phyloP scores from a whole-genome alignment of 2,329 filamentous ascomycete genomes.

The Ceratocystis destructans region DNA sequence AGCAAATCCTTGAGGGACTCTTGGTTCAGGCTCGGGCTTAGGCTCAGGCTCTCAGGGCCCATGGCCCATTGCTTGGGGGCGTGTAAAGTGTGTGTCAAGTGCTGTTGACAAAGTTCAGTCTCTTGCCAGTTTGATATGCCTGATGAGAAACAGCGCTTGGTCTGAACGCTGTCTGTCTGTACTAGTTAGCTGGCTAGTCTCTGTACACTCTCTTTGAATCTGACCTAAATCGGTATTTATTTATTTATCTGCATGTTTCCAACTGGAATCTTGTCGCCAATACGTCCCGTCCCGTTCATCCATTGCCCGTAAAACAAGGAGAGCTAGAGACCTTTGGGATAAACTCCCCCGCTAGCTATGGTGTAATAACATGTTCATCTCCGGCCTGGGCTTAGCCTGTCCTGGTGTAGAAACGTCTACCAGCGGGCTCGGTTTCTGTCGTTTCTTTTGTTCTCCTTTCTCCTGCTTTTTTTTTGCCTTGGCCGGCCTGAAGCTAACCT shows the following conservation, averaged over 20 bases:
- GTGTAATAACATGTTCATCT: background rate
- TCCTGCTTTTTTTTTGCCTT: background rate
- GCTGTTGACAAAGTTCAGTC: background rate
- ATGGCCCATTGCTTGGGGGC: background rate
- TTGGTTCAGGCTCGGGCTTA: background rate
- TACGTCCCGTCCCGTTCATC: conserved; percentile 5
- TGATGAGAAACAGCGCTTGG: background rate
- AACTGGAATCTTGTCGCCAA: background rate
- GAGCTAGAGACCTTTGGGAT: background rate
- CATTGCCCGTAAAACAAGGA: no score
- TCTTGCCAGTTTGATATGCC: conserved; percentile 1
- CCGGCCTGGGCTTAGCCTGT: background rate
- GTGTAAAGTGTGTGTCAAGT: background rate
- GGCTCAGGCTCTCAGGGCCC: background rate
- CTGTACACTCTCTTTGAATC: background rate
- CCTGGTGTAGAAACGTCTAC: background rate
- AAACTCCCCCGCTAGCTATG: background rate
- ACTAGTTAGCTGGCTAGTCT: background rate
- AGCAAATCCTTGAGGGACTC: background rate
- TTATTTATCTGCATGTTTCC: background rate
- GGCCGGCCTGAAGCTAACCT: background rate
- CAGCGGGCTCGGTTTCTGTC: background rate
- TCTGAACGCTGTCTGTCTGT: background rate
- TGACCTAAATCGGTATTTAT: background rate
- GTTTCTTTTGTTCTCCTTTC: conserved; percentile 1